Evolutionary conservation across 345 rosid species (phyloP).

Genomic region (Stellera chamaejasme): DNA sequence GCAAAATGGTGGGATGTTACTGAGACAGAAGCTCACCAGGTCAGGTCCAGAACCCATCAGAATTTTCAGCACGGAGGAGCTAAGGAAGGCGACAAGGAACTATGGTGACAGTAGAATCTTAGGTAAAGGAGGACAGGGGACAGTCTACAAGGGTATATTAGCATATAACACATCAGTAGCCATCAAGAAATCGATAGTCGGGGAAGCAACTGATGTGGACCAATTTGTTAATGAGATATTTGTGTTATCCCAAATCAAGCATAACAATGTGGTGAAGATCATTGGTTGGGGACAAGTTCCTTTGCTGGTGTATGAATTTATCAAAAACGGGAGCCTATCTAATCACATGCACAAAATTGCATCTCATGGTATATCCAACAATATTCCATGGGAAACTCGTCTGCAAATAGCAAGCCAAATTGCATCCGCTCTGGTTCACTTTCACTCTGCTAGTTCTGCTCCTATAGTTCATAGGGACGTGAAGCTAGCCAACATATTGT

Average conservation of each 20-base stretch:
- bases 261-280: slow-evolving; percentile 6
- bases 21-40: too few relatives aligned
- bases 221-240: slow-evolving; percentile 21
- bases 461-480: slow-evolving; percentile 9
- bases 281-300: slow-evolving; percentile 9
- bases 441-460: slow-evolving; percentile 4
- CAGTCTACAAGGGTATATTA: slow-evolving; percentile 28
- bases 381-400: background rate
- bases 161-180: slow-evolving; percentile 17
- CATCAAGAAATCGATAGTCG: slow-evolving; percentile 24
- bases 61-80: slow-evolving; percentile 3
- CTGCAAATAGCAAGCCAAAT: slow-evolving; percentile 2
- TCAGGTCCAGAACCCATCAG: too few relatives aligned
- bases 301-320: slow-evolving; percentile 5
- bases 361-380: background rate
- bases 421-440: slow-evolving; percentile 3
- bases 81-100: slow-evolving; percentile 20
- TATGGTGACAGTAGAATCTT: slow-evolving; percentile 15
- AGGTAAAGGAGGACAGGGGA: slow-evolving; percentile 28
- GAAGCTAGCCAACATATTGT: slow-evolving; percentile 6
- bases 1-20: too few relatives aligned
- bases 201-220: slow-evolving; percentile 8
- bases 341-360: slow-evolving; percentile 3
- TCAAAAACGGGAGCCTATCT: slow-evolving; percentile 4
- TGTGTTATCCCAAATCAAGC: slow-evolving; percentile 9